Evolutionary conservation across 1,139 yeast species (phyloP).

Genomic region (Sugiyamaella xylanicola): DNA sequence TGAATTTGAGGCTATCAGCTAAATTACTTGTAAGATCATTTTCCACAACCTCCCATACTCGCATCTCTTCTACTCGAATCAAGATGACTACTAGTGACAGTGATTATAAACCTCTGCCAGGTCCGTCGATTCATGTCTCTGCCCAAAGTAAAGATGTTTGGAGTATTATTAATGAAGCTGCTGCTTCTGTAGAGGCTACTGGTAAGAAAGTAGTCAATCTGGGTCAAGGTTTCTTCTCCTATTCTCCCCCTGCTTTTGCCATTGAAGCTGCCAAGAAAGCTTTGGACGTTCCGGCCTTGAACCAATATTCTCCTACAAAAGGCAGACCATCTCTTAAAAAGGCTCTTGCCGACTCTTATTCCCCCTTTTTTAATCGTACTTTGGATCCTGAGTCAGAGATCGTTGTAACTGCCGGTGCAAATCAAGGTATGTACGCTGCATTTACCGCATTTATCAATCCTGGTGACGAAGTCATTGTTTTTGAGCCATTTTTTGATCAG

Average conservation of each 20-base stretch:
- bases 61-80: background rate
- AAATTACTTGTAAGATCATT: background rate
- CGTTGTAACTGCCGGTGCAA: constrained; percentile 92
- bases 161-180: constrained; percentile 93
- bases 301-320: constrained; percentile 89
- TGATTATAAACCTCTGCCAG: constrained; percentile 30
- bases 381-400: constrained; percentile 63
- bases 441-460: constrained; percentile 81
- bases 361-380: constrained; percentile 63
- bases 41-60: background rate
- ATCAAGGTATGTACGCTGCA: constrained; percentile 86
- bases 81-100: constrained; percentile 6
- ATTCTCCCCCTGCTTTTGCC: constrained; percentile 90
- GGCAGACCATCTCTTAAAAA: constrained; percentile 78
- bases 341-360: constrained; percentile 70
- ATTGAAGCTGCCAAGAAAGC: constrained; percentile 80
- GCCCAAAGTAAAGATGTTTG: constrained; percentile 71
- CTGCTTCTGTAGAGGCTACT: constrained; percentile 72
- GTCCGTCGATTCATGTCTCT: constrained; percentile 32
- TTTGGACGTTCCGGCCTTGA: constrained; percentile 66
- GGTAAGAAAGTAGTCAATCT: constrained; percentile 79
- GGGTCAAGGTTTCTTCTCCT: constrained; percentile 97
- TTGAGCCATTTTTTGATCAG: constrained; percentile 96
- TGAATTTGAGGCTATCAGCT: background rate
- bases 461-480: constrained; percentile 96